Conservation (phyloP, 1,139 yeast genomes). For the Kurtzmaniella quercitrusa region DNA sequence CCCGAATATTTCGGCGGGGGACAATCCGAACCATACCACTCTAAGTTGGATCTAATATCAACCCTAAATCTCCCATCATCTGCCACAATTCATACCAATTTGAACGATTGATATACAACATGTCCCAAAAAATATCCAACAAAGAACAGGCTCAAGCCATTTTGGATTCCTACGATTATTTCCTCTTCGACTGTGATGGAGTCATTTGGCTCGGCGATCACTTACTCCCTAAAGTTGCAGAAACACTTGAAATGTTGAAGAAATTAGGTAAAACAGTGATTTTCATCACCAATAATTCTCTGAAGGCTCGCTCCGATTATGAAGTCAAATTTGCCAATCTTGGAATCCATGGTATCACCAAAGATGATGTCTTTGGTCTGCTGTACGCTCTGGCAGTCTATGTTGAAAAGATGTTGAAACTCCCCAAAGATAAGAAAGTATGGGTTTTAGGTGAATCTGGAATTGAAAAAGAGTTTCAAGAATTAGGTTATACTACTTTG, state of each 20-base stretch:
- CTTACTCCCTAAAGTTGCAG: slow-evolving; percentile 35
- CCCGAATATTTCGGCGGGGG: not conserved
- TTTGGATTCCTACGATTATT: slow-evolving; percentile 34
- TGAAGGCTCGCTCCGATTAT: slow-evolving; percentile 80
- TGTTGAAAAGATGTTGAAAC: slow-evolving; percentile 66
- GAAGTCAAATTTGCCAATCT: slow-evolving; percentile 68
- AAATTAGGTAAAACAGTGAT: slow-evolving; percentile 54
- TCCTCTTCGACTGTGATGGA: slow-evolving; percentile 46
- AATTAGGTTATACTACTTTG: slow-evolving; percentile 37
- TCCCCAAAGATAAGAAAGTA: slow-evolving; percentile 55
- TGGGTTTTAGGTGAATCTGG: slow-evolving; percentile 48
- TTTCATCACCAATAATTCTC: slow-evolving; percentile 93
- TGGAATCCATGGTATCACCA: slow-evolving; percentile 60
- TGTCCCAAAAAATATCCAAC: slow-evolving; percentile 19
- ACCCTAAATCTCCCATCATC: too few species aligned
- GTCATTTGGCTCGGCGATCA: slow-evolving; percentile 49
- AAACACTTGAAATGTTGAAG: slow-evolving; percentile 35
- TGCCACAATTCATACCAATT: too few species aligned
- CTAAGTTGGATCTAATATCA: too few species aligned
- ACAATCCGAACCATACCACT: too few species aligned
- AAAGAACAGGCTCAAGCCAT: slow-evolving; percentile 18
- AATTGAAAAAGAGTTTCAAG: slow-evolving; percentile 39
- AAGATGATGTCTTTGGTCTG: slow-evolving; percentile 83
- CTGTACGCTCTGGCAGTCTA: slow-evolving; percentile 91
- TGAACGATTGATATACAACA: slow-evolving; percentile 3